These are phyloP conservation scores for Wakefieldia striispora DNA, from an alignment of 768 basidiomycete genomes.

Conservation along the genomic window DNA sequence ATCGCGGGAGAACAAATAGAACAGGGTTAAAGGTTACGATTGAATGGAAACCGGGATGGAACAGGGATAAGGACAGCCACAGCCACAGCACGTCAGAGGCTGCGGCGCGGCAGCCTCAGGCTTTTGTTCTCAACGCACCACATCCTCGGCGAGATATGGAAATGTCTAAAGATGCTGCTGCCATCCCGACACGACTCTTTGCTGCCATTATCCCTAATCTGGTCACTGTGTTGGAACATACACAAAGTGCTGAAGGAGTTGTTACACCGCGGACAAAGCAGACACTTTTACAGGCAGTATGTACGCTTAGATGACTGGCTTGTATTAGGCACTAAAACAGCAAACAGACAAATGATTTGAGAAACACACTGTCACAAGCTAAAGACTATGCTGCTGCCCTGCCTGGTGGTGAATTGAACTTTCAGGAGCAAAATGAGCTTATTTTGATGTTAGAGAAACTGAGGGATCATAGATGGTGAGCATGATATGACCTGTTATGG, in stretches of 20 bases:
- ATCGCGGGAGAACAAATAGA: conserved; percentile 24
- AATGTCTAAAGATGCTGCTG: background rate
- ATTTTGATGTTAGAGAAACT: conserved; percentile 65
- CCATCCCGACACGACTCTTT: conserved; percentile 52
- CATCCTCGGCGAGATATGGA: conserved; percentile 7
- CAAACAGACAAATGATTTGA: conserved; percentile 71
- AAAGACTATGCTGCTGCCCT: conserved; percentile 56
- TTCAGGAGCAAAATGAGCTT: conserved; percentile 69
- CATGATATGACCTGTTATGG: too few relatives aligned
- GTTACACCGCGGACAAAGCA: conserved; percentile 61
- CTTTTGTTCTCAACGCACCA: background rate
- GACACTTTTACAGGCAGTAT: conserved; percentile 62
- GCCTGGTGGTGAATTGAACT: conserved; percentile 70
- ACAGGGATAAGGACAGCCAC: conserved; percentile 3
- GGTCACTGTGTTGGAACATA: conserved; percentile 56
- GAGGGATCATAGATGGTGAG: conserved; percentile 50
- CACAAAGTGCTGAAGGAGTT: conserved; percentile 54
- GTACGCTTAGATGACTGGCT: conserved; percentile 3
- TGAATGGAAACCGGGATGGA: background rate
- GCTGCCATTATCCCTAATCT: conserved; percentile 60
- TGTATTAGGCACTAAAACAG: background rate
- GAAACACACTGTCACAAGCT: conserved; percentile 53
- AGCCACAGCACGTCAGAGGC: conserved; percentile 12
- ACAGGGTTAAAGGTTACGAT: background rate
- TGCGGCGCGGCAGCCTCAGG: background rate